Evolutionary conservation across 2,329 filamentous ascomycete species (phyloP), one percentile per base, ranked within the genome.

Genomic region (Diaporthe nobilis): DNA sequence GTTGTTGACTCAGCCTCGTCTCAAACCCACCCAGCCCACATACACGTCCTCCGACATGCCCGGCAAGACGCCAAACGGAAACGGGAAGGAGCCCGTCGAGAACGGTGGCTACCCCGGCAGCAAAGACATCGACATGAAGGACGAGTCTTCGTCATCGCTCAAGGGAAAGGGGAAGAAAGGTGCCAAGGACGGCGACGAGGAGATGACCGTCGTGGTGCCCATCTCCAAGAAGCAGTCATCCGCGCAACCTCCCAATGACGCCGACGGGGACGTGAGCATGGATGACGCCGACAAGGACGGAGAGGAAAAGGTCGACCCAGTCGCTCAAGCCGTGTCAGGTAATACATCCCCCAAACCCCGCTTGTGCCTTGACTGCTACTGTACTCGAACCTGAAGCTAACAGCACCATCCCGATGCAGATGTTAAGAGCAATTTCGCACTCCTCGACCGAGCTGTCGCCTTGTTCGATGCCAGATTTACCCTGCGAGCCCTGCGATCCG

Each of bases 381-480:
- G 55, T 20, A 5, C 13, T 34, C 15, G 20, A 67, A 49, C 55
- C 58, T 51, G 20, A 72, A 42, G 49, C 25, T 74, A 76, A 74
- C 70, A 25, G 37, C 2, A 25, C 22, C 44, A 49, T 42, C 78
- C 37, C 34, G 68, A 76, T 75, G 53, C 83, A 98, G 97, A 98
- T 85, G 98, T 99, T 87, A 97, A 96, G 87, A 93, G 91, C 89
- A 98, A 97, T 87, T 98, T 98, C 83, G 91, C 92, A 71, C 90
- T 99, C 79, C 90, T 99, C 82, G 96, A 98, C 82, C 94, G 95
- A 82, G 97, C 96, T 79, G 96, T 99, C 78, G 90, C 93, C 79
- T 92, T 97, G 81, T 99, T 98, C 85, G 97, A 99, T 86, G 92
- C 96, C 76, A 93, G 97, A 88, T 99, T 98, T 87, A 95, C 96